Evolutionary conservation across 805 yeast genomes (phyloP), one percentile per base, ranked within the genome.

Genomic region (Cyberlindnera maritima): DNA sequence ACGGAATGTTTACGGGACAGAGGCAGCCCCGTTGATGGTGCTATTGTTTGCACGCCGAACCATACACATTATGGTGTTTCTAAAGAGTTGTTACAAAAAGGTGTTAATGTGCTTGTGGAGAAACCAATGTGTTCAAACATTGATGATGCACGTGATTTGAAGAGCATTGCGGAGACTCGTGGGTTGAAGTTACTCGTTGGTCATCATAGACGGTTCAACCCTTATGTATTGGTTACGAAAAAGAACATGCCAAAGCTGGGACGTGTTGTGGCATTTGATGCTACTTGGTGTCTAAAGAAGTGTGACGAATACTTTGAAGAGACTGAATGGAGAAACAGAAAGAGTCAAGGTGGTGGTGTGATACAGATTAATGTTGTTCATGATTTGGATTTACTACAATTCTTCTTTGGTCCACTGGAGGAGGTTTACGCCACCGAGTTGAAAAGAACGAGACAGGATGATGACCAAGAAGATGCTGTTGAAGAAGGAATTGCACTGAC

Each of bases 11-110:
- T 52, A 4, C 23, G 25, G 13, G 23, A 40, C 14, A 21, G 35
- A 5, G 41, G 41, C 20, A 19, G 32, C 9, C 25, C 29, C n/a
- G 41, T 26, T 12, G 57, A 54, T 33, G 57, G 53, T 23, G 57
- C 57, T 14, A 43, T 51, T 21, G 57, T 54, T 21, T 54, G 57
- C 23, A 54, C 57, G 13, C 57, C 57, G 9, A 54, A 54, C 49
- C 49, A 47, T n/a, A 44, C 55, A 11, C 57, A 54, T 34, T 47
- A 43, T 39, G 4, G 5, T 3, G 57, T 54, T 11, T 41, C 48
- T 6, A 37, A 21, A 13, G 36, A 37, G 26, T 42, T 54, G 1
- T 37, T 51, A 8, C 20, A 39, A 13, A 15, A 17, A 14, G 52
- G 55, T 1, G 34, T 54, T 10, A 44, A 50, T 28, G 50, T 54